Conservation (phyloP, 495 filamentous ascomycete genomes). For the Daldinia concentrica region DNA sequence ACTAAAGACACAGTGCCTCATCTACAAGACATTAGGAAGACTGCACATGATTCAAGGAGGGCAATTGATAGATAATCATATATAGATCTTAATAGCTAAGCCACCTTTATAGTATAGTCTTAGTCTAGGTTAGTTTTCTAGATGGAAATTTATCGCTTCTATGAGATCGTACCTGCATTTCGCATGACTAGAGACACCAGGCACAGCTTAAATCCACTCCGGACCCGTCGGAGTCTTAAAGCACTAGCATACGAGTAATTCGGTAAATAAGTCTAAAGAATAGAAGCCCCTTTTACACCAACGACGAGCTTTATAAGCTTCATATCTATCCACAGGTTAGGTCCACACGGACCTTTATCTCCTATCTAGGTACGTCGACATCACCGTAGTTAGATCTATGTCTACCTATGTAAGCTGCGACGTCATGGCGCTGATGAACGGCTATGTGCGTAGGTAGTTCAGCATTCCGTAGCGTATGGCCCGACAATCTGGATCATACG, state of each 20-base stretch:
- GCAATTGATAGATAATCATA: not conserved
- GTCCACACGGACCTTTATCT: not conserved
- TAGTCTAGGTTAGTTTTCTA: not conserved
- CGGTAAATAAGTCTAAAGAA: not conserved
- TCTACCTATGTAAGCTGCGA: not conserved
- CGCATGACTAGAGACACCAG: not conserved
- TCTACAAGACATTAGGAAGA: not conserved
- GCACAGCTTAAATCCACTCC: not conserved
- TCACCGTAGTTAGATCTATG: not conserved
- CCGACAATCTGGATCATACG: not conserved
- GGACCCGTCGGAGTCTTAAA: not conserved
- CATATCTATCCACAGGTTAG: not conserved
- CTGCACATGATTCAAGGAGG: not conserved
- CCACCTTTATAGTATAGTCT: not conserved
- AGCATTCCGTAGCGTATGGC: not conserved
- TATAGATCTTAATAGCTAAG: not conserved
- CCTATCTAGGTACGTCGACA: not conserved
- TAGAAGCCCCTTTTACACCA: not conserved
- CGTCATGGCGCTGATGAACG: not conserved
- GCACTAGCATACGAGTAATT: not conserved
- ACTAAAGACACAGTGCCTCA: not conserved
- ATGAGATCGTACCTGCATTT: not conserved
- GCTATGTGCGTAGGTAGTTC: not conserved
- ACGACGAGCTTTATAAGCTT: not conserved
- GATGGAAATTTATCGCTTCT: not conserved